Percentiles rank a stretch among this genome's conserved stretches.
Evolutionary conservation across 2,329 filamentous ascomycete species (phyloP).

Genomic region (Mycogone perniciosa): DNA sequence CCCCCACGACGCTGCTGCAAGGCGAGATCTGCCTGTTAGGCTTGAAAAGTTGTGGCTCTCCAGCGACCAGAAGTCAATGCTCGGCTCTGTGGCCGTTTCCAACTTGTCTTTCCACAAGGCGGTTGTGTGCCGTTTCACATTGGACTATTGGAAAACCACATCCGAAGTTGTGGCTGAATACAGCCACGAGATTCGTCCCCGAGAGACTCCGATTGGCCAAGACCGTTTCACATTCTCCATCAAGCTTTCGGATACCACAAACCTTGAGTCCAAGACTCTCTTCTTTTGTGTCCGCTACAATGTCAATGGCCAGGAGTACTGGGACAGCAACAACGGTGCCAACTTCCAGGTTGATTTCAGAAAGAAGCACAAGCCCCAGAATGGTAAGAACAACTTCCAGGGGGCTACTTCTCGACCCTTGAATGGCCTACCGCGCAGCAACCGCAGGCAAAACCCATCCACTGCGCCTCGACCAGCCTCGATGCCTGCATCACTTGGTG

Average conservation of each 20-base stretch:
- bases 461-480: conserved; percentile 45
- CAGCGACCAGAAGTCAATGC: conserved; percentile 74
- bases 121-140: conserved; percentile 87
- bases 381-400: conserved; percentile 48
- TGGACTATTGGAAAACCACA: conserved; percentile 98
- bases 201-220: conserved; percentile 58
- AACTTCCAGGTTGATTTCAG: conserved; percentile 95
- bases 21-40: conserved; percentile 62
- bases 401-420: conserved; percentile 44
- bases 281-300: conserved; percentile 87
- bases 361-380: conserved; percentile 64
- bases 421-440: conserved; percentile 61
- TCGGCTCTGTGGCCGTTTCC: conserved; percentile 76
- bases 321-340: conserved; percentile 83
- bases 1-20: conserved; percentile 48
- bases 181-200: conserved; percentile 67
- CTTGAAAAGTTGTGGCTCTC: conserved; percentile 86
- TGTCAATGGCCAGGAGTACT: conserved; percentile 78
- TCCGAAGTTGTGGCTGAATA: conserved; percentile 91
- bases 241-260: conserved; percentile 82
- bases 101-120: conserved; percentile 87
- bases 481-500: conserved; percentile 56
- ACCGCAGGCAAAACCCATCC: conserved; percentile 41
- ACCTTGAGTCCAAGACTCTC: conserved; percentile 87
- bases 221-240: conserved; percentile 94